A percentile compares a stretch with the other conserved stretches of the same genome.
phyloP scores from a whole-genome alignment of 345 rosid species.

The Pistacia atlantica region DNA sequence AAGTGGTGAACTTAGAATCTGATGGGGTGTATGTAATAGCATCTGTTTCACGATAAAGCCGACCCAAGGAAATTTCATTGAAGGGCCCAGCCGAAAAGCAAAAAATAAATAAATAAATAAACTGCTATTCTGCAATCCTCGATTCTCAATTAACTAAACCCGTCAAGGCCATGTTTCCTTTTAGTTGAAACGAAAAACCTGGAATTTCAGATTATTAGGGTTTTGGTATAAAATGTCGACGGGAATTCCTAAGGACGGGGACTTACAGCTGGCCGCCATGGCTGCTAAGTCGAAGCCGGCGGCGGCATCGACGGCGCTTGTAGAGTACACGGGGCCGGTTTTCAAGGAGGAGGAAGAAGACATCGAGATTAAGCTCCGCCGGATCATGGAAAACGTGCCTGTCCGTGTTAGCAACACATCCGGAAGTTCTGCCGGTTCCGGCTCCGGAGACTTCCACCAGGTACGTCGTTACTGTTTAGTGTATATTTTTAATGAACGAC shows the following conservation, averaged over 20 bases:
- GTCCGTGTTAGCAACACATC: slow-evolving; percentile 95
- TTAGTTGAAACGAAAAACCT: no score
- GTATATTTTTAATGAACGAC: background rate
- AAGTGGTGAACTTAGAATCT: no score
- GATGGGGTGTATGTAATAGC: no score
- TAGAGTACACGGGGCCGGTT: slow-evolving; percentile 72
- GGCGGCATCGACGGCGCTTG: slow-evolving; percentile 57
- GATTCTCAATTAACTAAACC: background rate
- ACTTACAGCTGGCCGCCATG: slow-evolving; percentile 51
- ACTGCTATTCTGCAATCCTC: background rate
- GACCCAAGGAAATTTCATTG: no score
- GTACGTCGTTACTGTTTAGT: slow-evolving; percentile 28
- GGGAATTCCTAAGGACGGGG: slow-evolving; percentile 47
- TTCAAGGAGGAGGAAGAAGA: slow-evolving; percentile 92
- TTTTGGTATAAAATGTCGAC: slow-evolving; percentile 52
- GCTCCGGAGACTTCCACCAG: slow-evolving; percentile 98
- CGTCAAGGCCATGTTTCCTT: background rate
- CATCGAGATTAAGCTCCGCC: slow-evolving; percentile 82
- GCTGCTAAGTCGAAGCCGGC: slow-evolving; percentile 42
- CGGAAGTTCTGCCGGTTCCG: slow-evolving; percentile 97
- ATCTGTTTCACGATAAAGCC: no score
- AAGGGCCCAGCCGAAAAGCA: no score
- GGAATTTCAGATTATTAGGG: slow-evolving; percentile 32
- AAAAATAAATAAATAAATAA: no score
- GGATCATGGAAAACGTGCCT: slow-evolving; percentile 93